Conservation (phyloP, 2,329 filamentous ascomycete species). For the Fusarium albidum region DNA sequence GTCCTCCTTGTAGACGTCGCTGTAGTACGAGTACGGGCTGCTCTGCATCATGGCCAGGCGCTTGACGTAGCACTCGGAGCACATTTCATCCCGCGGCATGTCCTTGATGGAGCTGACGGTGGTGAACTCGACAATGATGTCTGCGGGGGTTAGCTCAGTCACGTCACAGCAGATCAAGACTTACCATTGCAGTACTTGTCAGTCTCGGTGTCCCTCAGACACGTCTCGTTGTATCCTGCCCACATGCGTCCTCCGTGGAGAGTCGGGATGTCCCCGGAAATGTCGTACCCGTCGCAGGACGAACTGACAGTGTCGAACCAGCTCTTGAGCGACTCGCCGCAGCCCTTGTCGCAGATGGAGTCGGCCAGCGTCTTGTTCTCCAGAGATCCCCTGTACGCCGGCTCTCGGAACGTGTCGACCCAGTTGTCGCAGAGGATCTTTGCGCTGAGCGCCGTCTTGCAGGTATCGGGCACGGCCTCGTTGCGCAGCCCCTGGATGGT, state of each 20-base stretch:
- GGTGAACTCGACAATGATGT: background rate
- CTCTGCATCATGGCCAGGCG: constrained; percentile 9
- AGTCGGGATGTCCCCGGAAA: background rate
- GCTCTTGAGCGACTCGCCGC: constrained; percentile 1
- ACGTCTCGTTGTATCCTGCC: constrained; percentile 7
- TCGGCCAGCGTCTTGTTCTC: background rate
- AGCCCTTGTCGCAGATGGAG: constrained; percentile 4
- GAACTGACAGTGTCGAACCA: constrained; percentile 1
- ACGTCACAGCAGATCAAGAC: background rate
- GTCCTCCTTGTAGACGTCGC: background rate
- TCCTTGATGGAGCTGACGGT: background rate
- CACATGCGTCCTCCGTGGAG: constrained; percentile 1
- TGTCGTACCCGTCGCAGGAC: background rate
- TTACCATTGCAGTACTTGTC: constrained; percentile 10
- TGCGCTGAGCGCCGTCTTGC: constrained; percentile 9
- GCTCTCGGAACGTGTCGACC: constrained; percentile 5
- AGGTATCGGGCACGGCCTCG: background rate
- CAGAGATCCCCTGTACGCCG: constrained; percentile 2
- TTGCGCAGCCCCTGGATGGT: background rate
- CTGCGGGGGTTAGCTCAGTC: background rate
- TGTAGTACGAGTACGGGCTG: constrained; percentile 3
- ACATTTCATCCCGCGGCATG: constrained; percentile 1
- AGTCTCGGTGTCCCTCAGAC: background rate
- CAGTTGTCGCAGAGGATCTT: constrained; percentile 13
- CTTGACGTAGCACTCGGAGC: constrained; percentile 7